Conservation (phyloP, 768 basidiomycete species). For the Phanerochaete carnosa region DNA sequence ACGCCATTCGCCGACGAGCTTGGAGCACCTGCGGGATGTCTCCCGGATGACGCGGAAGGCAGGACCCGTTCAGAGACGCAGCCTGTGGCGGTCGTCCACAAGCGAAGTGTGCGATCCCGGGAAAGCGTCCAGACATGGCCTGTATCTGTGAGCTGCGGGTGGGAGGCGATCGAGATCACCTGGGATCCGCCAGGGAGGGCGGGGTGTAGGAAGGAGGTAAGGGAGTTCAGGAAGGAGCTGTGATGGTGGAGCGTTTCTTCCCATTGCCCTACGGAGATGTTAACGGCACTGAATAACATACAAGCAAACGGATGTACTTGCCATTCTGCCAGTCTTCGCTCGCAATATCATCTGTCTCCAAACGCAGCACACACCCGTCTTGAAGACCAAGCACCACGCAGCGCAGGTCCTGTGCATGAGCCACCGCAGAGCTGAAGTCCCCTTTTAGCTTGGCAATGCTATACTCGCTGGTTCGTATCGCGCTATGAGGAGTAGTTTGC, state of each 20-base stretch:
- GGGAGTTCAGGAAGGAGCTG: slow-evolving; percentile 61
- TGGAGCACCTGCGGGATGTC: slow-evolving; percentile 30
- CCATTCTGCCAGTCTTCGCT: slow-evolving; percentile 51
- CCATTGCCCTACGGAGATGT: slow-evolving; percentile 57
- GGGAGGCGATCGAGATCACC: slow-evolving; percentile 68
- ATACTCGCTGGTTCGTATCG: slow-evolving; percentile 67
- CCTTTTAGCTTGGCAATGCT: slow-evolving; percentile 38
- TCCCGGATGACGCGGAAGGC: slow-evolving; percentile 31
- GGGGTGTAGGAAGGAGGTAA: slow-evolving; percentile 61
- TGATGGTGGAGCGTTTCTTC: slow-evolving; percentile 61
- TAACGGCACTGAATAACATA: not conserved
- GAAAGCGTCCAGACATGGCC: slow-evolving; percentile 82
- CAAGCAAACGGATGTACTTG: slow-evolving; percentile 30
- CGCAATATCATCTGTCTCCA: slow-evolving; percentile 61
- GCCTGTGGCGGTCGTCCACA: slow-evolving; percentile 79
- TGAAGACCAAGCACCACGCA: slow-evolving; percentile 59
- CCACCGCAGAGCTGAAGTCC: slow-evolving; percentile 18
- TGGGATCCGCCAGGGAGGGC: slow-evolving; percentile 47
- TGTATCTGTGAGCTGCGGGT: slow-evolving; percentile 74
- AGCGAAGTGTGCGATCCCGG: slow-evolving; percentile 76
- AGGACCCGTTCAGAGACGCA: slow-evolving; percentile 65
- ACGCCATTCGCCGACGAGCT: slow-evolving; percentile 27
- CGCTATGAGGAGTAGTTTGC: slow-evolving; percentile 42
- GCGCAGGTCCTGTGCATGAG: slow-evolving; percentile 65
- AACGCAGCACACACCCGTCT: slow-evolving; percentile 62